Base-by-base conservation (phyloP, 202 grass and related monocot genomes). In the Setaria italica region DNA sequence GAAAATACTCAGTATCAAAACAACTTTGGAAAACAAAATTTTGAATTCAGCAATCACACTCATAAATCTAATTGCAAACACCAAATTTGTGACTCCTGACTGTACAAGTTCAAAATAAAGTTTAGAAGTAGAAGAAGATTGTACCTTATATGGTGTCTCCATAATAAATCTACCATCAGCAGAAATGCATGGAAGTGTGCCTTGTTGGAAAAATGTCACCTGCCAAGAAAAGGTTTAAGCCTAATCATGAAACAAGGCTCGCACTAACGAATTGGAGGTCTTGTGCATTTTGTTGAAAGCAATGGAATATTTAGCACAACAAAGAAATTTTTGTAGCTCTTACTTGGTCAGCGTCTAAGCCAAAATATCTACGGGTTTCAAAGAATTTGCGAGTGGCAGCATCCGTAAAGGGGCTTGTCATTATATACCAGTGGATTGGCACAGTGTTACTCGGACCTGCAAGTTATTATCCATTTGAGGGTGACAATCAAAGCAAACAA, bases 131-230 rank as follows among this genome's bases (percentile, higher is more conserved):
- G 33, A 50, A 86, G 7, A 34, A 58, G 6, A 79, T n/a, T 15
- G 56, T 91, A 99, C 97, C 90, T 63, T 97, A 84, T 87, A 91
- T 73, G 97, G 94, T 51, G 89, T 99, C 85, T 99, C 97, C 97
- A 99, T 94, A 65, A 99, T 99, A 92, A 96, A 99, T 97, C 93
- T 92, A 33, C 94, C 92, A 90, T 99, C 97, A 65, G 67, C 70
- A 74, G 93, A 97, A 73, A 99, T 59, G 62, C 97, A 99, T 48
- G 97, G 97, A 88, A 99, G 90, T 32, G 97, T 99, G 53, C 97
- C 97, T 97, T 99, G 97, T 90, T 92, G 93, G 85, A 97, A 99
- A 88, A 99, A 97, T 0, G 88, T 99, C 72, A 99, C 97, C 97
- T 99, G 78, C 17, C 47, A 82, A 78, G 64, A 85, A 88, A 81